Conservation (phyloP, 1,139 yeast species). For the Nematodospora anomalae region DNA sequence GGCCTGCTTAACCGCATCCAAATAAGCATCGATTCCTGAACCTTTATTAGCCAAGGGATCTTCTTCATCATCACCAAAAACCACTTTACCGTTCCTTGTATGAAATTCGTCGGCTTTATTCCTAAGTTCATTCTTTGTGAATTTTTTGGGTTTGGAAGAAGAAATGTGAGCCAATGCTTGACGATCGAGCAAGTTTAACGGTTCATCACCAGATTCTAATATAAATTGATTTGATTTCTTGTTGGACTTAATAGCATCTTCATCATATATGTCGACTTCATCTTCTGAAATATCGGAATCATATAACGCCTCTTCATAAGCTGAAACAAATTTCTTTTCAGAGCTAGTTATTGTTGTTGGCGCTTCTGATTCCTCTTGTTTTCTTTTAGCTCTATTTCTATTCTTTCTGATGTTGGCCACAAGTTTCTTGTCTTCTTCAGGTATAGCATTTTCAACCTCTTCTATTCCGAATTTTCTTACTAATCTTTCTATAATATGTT, state of each 20-base stretch:
- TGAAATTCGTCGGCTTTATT: conserved; percentile 51
- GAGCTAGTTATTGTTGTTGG: conserved; percentile 19
- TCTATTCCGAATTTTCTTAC: conserved; percentile 89
- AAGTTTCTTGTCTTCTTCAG: conserved; percentile 82
- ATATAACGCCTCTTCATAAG: conserved; percentile 77
- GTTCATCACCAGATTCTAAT: conserved; percentile 76
- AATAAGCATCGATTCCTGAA: conserved; percentile 81
- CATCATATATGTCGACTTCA: conserved; percentile 31
- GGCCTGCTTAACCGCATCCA: conserved; percentile 89
- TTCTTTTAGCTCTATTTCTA: conserved; percentile 80
- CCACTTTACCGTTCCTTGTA: conserved; percentile 55
- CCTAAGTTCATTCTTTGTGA: conserved; percentile 44
- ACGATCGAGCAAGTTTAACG: conserved; percentile 85
- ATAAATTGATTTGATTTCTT: conserved; percentile 54
- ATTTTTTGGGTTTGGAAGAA: conserved; percentile 72
- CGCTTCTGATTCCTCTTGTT: conserved; percentile 45
- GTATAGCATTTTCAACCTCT: conserved; percentile 73
- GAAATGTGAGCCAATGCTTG: conserved; percentile 84
- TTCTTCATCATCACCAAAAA: conserved; percentile 43
- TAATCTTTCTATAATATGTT: conserved; percentile 88
- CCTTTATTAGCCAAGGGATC: conserved; percentile 52
- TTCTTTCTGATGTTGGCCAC: conserved; percentile 82
- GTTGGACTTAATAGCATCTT: conserved; percentile 14
- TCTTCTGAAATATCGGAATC: conserved; percentile 57
- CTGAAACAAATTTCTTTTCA: conserved; percentile 63